Percentiles rank a stretch among this genome's conserved stretches.
Evolutionary conservation across 352 stramenopile species (phyloP).

Genomic region (Globisporangium iwayamae): DNA sequence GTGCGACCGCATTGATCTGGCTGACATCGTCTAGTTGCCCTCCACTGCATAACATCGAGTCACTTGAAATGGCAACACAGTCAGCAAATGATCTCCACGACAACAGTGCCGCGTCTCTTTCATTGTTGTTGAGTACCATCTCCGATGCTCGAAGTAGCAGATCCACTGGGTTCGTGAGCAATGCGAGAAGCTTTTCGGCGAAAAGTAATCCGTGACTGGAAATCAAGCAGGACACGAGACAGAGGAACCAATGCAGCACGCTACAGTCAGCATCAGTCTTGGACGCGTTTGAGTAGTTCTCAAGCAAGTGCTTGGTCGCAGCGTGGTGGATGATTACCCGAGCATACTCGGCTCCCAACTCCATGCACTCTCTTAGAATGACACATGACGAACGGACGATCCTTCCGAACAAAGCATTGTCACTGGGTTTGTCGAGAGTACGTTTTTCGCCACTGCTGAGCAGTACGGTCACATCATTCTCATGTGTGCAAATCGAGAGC

Average conservation of each 20-base stretch:
- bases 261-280: neutral
- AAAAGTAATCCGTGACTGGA: conserved; percentile 22
- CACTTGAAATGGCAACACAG: conserved; percentile 7
- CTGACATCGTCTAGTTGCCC: conserved; percentile 4
- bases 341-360: conserved; percentile 19
- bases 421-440: neutral
- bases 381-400: conserved; percentile 19
- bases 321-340: conserved; percentile 21
- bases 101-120: neutral
- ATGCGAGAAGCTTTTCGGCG: conserved; percentile 18
- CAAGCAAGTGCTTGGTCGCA: conserved; percentile 14
- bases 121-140: neutral
- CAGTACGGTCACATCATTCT: neutral
- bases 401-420: conserved; percentile 1
- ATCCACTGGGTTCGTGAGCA: conserved; percentile 13
- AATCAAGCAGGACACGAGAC: conserved; percentile 14
- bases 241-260: conserved; percentile 19
- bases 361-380: conserved; percentile 22
- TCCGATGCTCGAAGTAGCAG: conserved; percentile 5
- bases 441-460: neutral
- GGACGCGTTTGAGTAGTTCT: neutral
- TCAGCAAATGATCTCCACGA: conserved; percentile 12
- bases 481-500: neutral
- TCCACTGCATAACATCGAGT: neutral
- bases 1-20: neutral